Percentiles rank a stretch among this genome's conserved stretches.
These are phyloP conservation scores for Ganoderma resinaceum DNA, from an alignment of 1,284 basidiomycete species.

Conservation along the genomic window DNA sequence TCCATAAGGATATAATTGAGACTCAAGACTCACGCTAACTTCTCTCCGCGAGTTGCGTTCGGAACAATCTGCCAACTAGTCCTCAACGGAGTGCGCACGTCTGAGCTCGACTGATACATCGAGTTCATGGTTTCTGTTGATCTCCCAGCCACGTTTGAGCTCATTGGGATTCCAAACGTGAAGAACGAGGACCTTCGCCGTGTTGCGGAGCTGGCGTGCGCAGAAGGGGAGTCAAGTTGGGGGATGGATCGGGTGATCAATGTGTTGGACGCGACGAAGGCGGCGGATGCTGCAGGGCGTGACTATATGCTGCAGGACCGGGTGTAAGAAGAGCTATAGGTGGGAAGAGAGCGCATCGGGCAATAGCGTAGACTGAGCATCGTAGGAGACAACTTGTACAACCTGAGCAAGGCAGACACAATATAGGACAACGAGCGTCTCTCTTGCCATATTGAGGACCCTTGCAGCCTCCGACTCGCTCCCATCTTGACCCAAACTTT, in stretches of 20 bases:
- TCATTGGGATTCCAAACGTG: conserved; percentile 41
- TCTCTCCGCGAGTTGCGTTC: conserved; percentile 37
- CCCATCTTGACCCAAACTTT: too few relatives aligned
- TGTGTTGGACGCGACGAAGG: conserved; percentile 40
- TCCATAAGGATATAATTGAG: not conserved
- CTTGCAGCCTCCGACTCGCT: too few relatives aligned
- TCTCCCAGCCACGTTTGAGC: conserved; percentile 42
- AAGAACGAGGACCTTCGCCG: conserved; percentile 39
- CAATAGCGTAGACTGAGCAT: not conserved
- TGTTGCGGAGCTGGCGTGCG: conserved; percentile 40
- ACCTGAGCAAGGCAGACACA: too few relatives aligned
- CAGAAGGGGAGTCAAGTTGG: conserved; percentile 44
- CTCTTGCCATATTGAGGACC: too few relatives aligned
- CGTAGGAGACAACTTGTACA: not conserved
- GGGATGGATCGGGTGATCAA: conserved; percentile 41
- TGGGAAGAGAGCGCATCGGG: too few relatives aligned
- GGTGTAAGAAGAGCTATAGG: conserved; percentile 26
- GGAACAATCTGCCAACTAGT: conserved; percentile 44
- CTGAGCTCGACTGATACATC: conserved; percentile 43
- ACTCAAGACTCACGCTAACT: not conserved
- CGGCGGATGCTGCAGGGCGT: conserved; percentile 40
- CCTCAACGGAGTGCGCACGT: conserved; percentile 35
- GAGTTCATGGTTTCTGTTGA: conserved; percentile 42
- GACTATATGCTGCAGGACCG: conserved; percentile 37
- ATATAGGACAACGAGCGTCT: too few relatives aligned